These are phyloP conservation scores for Zygosaccharomyces siamensis DNA, from an alignment of 805 yeast genomes.

Conservation along the genomic window DNA sequence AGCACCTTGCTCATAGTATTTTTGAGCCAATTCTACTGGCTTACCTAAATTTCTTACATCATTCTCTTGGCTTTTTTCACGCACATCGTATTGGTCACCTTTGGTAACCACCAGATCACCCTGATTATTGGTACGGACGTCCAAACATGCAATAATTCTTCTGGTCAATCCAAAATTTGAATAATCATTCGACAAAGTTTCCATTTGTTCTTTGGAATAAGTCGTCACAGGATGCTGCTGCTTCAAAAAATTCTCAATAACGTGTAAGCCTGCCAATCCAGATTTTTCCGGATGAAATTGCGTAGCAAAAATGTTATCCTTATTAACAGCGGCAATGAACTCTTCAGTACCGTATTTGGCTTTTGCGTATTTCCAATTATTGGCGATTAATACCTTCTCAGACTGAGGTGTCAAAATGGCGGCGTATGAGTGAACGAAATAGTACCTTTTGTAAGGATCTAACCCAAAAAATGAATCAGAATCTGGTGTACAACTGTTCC, in stretches of 20 bases:
- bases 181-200: conserved; percentile 32
- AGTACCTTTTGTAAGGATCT: conserved; percentile 65
- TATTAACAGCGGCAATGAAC: conserved; percentile 77
- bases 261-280: conserved; percentile 80
- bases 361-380: conserved; percentile 68
- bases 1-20: conserved; percentile 90
- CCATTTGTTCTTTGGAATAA: conserved; percentile 23
- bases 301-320: conserved; percentile 82
- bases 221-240: conserved; percentile 24
- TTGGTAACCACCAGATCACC: conserved; percentile 98
- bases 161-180: conserved; percentile 68
- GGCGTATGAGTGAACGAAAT: conserved; percentile 94
- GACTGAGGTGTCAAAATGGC: conserved; percentile 49
- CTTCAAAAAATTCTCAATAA: conserved; percentile 66
- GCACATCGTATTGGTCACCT: conserved; percentile 97
- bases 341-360: conserved; percentile 72
- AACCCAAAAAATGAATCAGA: conserved; percentile 51
- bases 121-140: conserved; percentile 89
- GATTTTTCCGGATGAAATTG: conserved; percentile 99
- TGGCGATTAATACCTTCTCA: conserved; percentile 30
- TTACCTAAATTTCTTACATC: conserved; percentile 91
- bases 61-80: conserved; percentile 61
- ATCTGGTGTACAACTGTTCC: conserved; percentile 56
- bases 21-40: conserved; percentile 90
- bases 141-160: conserved; percentile 92